Conservation (phyloP, 768 basidiomycete genomes). For the Rhodotorula babjevae region DNA sequence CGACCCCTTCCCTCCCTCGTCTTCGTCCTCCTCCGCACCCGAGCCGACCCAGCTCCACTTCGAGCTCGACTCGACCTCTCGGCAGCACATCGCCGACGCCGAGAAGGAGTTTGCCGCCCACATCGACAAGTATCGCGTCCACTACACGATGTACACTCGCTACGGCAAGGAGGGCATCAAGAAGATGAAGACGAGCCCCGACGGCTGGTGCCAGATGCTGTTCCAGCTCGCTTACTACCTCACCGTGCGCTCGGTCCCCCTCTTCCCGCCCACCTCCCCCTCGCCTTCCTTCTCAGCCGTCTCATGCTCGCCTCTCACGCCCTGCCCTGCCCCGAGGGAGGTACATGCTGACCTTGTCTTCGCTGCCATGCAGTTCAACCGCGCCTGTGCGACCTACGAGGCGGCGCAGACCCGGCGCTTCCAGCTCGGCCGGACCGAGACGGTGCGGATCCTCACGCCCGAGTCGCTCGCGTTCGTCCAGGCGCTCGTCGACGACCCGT, state of each 20-base stretch:
- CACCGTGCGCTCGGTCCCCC: conserved; percentile 48
- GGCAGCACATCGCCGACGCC: conserved; percentile 57
- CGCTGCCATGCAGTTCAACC: background rate
- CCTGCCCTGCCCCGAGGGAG: too few species aligned
- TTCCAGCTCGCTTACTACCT: conserved; percentile 94
- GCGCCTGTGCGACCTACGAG: conserved; percentile 60
- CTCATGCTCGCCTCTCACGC: background rate
- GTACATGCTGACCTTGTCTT: too few species aligned
- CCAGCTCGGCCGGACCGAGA: conserved; percentile 84
- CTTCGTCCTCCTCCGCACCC: conserved; percentile 40
- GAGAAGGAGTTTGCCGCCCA: conserved; percentile 68
- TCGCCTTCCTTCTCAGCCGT: too few species aligned
- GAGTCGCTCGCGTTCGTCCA: conserved; percentile 79
- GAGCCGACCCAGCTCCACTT: conserved; percentile 54
- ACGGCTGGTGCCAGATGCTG: conserved; percentile 89
- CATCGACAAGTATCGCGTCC: conserved; percentile 64
- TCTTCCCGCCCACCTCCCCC: too few species aligned
- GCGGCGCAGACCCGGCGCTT: conserved; percentile 87
- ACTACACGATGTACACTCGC: conserved; percentile 73
- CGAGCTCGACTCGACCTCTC: conserved; percentile 58
- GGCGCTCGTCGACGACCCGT: conserved; percentile 63
- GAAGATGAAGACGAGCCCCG: conserved; percentile 49
- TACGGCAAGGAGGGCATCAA: conserved; percentile 89
- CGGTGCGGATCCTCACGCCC: conserved; percentile 76
- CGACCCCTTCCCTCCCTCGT: conserved; percentile 51